phyloP scores from a whole-genome alignment of 2,329 filamentous ascomycete genomes.

The Diaporthe sp. region DNA sequence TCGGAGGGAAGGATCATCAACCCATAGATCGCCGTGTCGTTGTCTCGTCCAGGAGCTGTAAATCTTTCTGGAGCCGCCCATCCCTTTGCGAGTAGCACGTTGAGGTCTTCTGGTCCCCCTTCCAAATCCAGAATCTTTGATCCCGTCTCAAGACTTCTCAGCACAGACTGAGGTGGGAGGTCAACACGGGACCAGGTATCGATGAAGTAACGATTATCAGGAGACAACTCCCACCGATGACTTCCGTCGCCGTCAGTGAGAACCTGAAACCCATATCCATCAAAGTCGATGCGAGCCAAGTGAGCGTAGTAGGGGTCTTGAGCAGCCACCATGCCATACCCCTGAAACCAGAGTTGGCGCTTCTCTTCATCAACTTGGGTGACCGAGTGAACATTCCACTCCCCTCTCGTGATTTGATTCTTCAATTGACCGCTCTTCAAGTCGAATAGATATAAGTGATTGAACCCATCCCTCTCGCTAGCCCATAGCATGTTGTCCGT shows the following conservation, averaged over 20 bases:
- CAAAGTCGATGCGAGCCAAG: background rate
- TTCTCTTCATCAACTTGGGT: background rate
- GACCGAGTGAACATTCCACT: constrained; percentile 4
- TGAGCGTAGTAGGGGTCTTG: constrained; percentile 4
- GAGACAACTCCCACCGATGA: background rate
- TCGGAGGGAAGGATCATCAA: background rate
- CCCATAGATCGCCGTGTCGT: background rate
- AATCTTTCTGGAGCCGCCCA: background rate
- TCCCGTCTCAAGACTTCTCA: background rate
- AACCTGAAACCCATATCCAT: background rate
- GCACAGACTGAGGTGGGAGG: background rate
- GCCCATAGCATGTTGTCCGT: background rate
- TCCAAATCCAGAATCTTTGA: background rate
- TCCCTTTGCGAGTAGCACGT: background rate
- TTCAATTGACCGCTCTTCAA: background rate
- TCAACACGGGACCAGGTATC: constrained; percentile 3
- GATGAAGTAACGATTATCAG: background rate
- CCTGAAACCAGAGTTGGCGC: background rate
- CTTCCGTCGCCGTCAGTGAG: background rate
- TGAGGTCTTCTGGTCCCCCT: background rate
- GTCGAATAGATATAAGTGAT: background rate
- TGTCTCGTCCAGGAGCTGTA: background rate
- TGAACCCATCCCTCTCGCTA: constrained; percentile 1
- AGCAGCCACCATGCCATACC: background rate
- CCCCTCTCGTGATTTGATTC: background rate